Evolutionary conservation across 176 grass and related monocot genomes (phyloP).

Genomic region (Zizania latifolia): DNA sequence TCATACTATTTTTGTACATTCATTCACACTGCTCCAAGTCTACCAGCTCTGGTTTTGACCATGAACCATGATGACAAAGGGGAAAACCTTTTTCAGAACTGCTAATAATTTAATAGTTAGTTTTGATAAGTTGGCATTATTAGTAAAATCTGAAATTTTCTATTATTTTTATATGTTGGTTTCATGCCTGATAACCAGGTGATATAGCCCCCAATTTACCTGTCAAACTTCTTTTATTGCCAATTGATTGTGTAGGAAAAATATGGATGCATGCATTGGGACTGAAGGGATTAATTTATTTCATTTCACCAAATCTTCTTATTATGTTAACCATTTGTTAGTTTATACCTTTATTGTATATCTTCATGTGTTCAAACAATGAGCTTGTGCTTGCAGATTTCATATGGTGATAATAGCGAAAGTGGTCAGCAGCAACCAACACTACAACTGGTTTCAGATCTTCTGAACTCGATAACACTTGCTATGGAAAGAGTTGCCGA

Average conservation of each 20-base stretch:
- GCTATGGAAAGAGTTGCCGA: conserved; percentile 71
- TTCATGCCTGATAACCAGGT: not conserved
- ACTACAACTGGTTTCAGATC: conserved; percentile 59
- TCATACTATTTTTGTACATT: not conserved
- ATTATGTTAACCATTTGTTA: not conserved
- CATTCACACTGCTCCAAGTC: not conserved
- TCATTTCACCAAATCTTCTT: not conserved
- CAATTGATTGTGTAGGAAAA: not conserved
- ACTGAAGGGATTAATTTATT: not conserved
- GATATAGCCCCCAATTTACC: not conserved
- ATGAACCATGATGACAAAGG: not conserved
- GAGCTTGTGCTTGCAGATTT: conserved; percentile 40
- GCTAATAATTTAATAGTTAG: not conserved
- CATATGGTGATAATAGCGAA: conserved; percentile 27
- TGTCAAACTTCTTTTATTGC: not conserved
- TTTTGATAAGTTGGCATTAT: not conserved
- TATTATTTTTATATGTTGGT: not conserved
- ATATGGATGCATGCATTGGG: not conserved
- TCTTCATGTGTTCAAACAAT: not conserved
- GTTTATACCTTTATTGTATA: not conserved
- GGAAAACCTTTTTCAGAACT: not conserved
- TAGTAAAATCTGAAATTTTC: not conserved
- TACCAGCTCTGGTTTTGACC: not conserved
- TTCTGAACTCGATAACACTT: conserved; percentile 62
- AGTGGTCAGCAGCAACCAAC: conserved; percentile 52